Conservation (phyloP, 2,329 filamentous ascomycete genomes). For the Zelopaecilomyces penicillatus region DNA sequence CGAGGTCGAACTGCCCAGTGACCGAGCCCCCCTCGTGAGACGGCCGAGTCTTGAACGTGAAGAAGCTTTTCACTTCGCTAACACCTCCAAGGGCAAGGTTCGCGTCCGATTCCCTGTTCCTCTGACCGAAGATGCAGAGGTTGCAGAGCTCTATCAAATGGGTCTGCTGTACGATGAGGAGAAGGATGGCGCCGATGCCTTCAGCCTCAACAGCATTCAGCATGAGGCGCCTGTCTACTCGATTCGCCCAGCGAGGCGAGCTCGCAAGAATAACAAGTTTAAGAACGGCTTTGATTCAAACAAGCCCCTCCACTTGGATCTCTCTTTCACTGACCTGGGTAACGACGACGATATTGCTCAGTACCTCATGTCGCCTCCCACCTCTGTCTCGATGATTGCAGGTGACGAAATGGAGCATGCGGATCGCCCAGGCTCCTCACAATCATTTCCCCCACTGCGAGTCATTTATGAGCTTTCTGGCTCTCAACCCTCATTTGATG, state of each 20-base stretch:
- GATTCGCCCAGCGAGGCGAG: conserved; percentile 27
- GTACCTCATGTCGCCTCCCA: conserved; percentile 21
- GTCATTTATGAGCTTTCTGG: conserved; percentile 32
- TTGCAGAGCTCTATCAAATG: conserved; percentile 34
- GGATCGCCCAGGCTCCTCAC: conserved; percentile 7
- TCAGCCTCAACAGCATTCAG: conserved; percentile 32
- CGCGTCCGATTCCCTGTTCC: conserved; percentile 15
- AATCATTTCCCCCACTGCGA: conserved; percentile 24
- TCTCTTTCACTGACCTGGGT: conserved; percentile 35
- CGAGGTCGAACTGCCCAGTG: conserved; percentile 28
- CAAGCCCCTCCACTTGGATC: conserved; percentile 26
- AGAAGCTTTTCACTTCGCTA: conserved; percentile 36
- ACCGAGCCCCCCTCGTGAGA: conserved; percentile 24
- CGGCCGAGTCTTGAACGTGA: conserved; percentile 36
- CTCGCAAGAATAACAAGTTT: conserved; percentile 18
- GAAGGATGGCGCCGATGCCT: conserved; percentile 22
- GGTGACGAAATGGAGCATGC: conserved; percentile 14
- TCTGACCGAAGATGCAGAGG: conserved; percentile 24
- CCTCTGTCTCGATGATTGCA: conserved; percentile 11
- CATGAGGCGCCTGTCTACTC: conserved; percentile 30
- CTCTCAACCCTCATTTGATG: conserved; percentile 23
- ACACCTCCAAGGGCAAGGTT: conserved; percentile 26
- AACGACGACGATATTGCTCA: conserved; percentile 30
- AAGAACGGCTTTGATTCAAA: conserved; percentile 15
- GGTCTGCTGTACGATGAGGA: conserved; percentile 37